A percentile compares a stretch with the other conserved stretches of the same genome.
Evolutionary conservation across 306 rosid genomes (phyloP).

Genomic region (Cicer arietinum): DNA sequence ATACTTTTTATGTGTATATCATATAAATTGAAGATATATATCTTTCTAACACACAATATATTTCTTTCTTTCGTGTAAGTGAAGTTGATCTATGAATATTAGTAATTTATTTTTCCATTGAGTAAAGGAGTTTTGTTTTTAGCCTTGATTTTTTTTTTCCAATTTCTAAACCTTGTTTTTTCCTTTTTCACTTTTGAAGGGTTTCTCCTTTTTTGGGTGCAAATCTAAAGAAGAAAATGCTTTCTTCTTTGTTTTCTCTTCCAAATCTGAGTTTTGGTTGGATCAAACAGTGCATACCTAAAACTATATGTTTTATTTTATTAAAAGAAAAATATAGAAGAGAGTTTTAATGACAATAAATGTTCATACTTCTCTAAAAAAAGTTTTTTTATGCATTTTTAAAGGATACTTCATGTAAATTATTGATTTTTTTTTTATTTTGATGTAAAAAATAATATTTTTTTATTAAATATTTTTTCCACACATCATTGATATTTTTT

Average conservation of each 20-base stretch:
- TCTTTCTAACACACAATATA: neutral
- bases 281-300: conserved; percentile 7
- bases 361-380: neutral
- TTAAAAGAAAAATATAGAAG: neutral
- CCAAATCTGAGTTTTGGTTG: neutral
- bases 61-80: neutral
- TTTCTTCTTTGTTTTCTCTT: neutral
- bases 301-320: neutral
- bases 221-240: conserved; percentile 4
- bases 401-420: neutral
- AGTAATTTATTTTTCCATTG: neutral
- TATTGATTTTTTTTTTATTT: no score
- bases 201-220: conserved; percentile 27
- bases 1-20: conserved; percentile 6
- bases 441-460: no score
- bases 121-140: neutral
- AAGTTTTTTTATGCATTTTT: neutral
- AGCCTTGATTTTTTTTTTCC: neutral
- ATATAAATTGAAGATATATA: conserved; percentile 13
- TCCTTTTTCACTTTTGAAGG: conserved; percentile 8
- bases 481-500: neutral
- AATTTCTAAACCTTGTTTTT: neutral
- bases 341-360: neutral
- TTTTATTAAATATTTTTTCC: neutral
- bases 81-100: neutral